Base-by-base conservation (phyloP, 2,329 filamentous ascomycete genomes). In the Ophidiomyces ophidiicola region DNA sequence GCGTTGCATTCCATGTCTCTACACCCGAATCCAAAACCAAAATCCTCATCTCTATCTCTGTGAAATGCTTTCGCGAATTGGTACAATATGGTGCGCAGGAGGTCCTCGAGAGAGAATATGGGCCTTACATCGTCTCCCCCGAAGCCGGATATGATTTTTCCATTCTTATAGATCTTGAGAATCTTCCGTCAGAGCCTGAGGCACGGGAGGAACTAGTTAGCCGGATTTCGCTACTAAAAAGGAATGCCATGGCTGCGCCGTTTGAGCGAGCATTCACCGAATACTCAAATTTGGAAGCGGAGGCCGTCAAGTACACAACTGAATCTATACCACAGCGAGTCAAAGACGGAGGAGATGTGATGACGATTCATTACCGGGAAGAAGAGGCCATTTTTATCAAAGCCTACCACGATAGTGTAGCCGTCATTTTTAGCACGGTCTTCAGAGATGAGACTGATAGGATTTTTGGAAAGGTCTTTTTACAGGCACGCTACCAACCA, bases 311-410 rank as follows among this genome's bases (percentile, higher is more conserved):
- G 57, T 96, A 90, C 59, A 94, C 84, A 25, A 84, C 83, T 2
- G 90, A 98, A 62, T 82, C 88, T 46, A 90, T 92, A 38, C 90
- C 90, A 1, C 85, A 94, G 59, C 88, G 87, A 46, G 71, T 94
- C 20, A 70, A 71, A 49, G 90, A 96, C 63, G 88, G 90, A 36
- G 87, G 88, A 42, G 78, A 90, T 51, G 80, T 96, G 44, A 94
- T 92, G 74, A 79, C 88, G 2, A 93, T 99, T 53, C 88, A 96
- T 63, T 98, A 99, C 67, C 82, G 90, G 41, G 92, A 99, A 56
- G 87, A 96, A 68, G 90, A 99, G 62, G 87, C 90, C 37, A 96
- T 99, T 57, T 98, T 93, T 63, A 81, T 98, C 68, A 96, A 98
- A 68, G 88, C 90, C 46, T 92, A 83, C 61, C 82, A 92, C 66